Percentiles rank a stretch among this genome's conserved stretches.
phyloP scores from a whole-genome alignment of 495 filamentous ascomycete genomes.

The Evansstolkia leycettana region DNA sequence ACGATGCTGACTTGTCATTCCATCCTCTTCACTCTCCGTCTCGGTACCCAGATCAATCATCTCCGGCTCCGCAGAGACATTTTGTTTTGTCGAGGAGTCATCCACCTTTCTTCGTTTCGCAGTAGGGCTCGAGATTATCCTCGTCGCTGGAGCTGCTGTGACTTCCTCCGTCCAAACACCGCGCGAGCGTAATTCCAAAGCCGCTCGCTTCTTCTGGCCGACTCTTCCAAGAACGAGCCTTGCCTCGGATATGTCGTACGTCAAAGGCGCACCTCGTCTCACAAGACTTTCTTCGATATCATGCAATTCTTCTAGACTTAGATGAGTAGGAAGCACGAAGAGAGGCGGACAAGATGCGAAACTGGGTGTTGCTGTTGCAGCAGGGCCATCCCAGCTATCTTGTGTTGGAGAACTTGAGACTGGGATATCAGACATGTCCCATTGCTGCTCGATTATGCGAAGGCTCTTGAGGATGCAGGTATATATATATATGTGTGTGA shows the following conservation, averaged over 20 bases:
- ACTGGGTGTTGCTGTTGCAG: neutral
- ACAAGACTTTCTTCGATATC: constrained; percentile 50
- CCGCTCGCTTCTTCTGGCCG: constrained; percentile 52
- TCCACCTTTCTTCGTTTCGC: constrained; percentile 14
- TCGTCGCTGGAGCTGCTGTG: neutral
- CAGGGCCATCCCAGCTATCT: neutral
- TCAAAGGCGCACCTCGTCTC: constrained; percentile 41
- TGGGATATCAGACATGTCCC: no score
- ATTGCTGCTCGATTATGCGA: no score
- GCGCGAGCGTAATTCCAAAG: constrained; percentile 61
- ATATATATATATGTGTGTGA: no score
- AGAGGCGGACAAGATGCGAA: constrained; percentile 40
- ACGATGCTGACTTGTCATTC: constrained; percentile 3
- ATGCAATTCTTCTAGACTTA: constrained; percentile 48
- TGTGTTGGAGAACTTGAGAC: no score
- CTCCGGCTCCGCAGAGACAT: constrained; percentile 2
- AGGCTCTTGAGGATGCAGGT: no score
- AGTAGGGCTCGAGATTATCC: constrained; percentile 5
- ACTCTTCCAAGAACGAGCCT: constrained; percentile 62
- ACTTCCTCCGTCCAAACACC: constrained; percentile 49
- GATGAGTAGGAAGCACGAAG: constrained; percentile 61
- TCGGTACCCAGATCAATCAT: constrained; percentile 19
- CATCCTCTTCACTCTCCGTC: constrained; percentile 19
- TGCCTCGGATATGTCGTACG: constrained; percentile 62
- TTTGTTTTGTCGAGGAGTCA: neutral